Conservation (phyloP, 441 rosid genomes). For the Eutrema salsugineum region DNA sequence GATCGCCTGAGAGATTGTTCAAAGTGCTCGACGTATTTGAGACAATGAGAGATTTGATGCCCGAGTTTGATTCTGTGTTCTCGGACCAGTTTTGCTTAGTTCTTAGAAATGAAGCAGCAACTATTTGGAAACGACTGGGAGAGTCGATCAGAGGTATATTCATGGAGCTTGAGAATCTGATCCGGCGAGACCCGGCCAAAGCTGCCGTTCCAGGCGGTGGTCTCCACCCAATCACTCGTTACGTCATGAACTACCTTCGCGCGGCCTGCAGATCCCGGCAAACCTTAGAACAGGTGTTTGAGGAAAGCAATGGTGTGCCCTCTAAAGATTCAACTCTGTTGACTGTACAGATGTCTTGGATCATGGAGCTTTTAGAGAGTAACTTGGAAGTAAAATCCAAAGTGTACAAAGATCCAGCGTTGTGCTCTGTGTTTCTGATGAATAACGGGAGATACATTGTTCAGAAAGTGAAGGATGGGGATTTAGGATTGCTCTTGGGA, state of each 20-base stretch:
- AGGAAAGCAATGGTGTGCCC: constrained; percentile 51
- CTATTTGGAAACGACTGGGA: constrained; percentile 75
- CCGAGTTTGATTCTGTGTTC: constrained; percentile 69
- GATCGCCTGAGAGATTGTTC: constrained; percentile 86
- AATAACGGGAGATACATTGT: constrained; percentile 82
- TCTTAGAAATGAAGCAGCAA: constrained; percentile 70
- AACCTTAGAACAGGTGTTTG: constrained; percentile 77
- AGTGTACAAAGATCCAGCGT: constrained; percentile 63
- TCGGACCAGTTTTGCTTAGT: constrained; percentile 71
- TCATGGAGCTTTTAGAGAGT: constrained; percentile 87
- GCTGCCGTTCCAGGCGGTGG: constrained; percentile 81
- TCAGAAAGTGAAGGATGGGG: constrained; percentile 76
- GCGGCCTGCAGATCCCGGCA: constrained; percentile 78
- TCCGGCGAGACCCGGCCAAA: constrained; percentile 81
- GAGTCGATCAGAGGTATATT: constrained; percentile 82
- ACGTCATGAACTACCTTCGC: constrained; percentile 89
- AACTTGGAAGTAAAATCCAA: constrained; percentile 83
- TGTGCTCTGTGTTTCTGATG: constrained; percentile 75
- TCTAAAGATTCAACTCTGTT: constrained; percentile 57
- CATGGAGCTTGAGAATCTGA: constrained; percentile 90
- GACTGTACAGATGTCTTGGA: constrained; percentile 78
- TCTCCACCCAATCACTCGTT: constrained; percentile 85
- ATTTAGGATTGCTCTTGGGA: constrained; percentile 68
- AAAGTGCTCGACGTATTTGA: constrained; percentile 86
- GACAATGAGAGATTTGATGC: constrained; percentile 76